Conservation (phyloP, 768 basidiomycete species). For the Serendipita sp. region DNA sequence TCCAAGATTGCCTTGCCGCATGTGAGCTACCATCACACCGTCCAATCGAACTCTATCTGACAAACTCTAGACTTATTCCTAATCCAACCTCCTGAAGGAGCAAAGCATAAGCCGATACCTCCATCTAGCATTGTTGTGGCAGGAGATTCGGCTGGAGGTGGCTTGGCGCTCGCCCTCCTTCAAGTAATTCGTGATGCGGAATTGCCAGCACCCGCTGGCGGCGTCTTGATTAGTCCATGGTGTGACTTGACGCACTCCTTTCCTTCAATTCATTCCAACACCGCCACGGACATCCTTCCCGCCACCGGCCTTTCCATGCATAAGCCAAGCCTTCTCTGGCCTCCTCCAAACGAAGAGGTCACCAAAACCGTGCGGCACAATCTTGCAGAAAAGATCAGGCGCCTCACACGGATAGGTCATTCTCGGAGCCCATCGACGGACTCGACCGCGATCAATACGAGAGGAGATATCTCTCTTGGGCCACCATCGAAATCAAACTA, state of each 20-base stretch:
- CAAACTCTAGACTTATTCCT: slow-evolving; percentile 56
- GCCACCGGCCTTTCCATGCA: slow-evolving; percentile 8
- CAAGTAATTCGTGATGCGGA: slow-evolving; percentile 75
- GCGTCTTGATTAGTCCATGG: slow-evolving; percentile 84
- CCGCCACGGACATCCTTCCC: slow-evolving; percentile 36
- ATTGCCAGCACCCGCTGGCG: slow-evolving; percentile 74
- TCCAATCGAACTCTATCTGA: background rate
- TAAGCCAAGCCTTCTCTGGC: slow-evolving; percentile 10
- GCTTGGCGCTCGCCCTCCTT: slow-evolving; percentile 64
- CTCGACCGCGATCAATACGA: background rate
- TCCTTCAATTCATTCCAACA: slow-evolving; percentile 73
- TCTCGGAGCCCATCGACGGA: background rate
- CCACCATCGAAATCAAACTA: background rate
- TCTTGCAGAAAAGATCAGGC: slow-evolving; percentile 3
- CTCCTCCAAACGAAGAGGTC: slow-evolving; percentile 9
- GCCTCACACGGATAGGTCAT: background rate
- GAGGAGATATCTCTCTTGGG: background rate
- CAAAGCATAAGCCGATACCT: slow-evolving; percentile 61
- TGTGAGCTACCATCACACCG: slow-evolving; percentile 32
- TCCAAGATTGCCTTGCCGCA: slow-evolving; percentile 79
- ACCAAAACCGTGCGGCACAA: background rate
- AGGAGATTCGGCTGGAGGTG: slow-evolving; percentile 91
- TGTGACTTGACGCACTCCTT: slow-evolving; percentile 92
- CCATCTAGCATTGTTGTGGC: slow-evolving; percentile 71
- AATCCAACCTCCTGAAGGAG: slow-evolving; percentile 67